These are phyloP conservation scores for Coemansia sp. DNA, from an alignment of 192 early-diverging fungal genomes.

Conservation along the genomic window DNA sequence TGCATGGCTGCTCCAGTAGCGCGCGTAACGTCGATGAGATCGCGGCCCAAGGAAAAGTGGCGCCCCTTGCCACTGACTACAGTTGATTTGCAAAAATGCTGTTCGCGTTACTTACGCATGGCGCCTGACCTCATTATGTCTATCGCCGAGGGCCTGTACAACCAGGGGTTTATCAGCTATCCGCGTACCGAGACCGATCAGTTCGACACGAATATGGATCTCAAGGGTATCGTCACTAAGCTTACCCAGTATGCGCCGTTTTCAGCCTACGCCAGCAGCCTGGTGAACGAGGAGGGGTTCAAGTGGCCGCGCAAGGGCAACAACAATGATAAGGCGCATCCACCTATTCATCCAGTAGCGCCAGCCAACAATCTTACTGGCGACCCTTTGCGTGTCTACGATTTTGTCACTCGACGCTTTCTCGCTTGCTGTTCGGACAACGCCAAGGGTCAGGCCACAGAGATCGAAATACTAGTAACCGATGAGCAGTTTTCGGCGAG, in stretches of 20 bases:
- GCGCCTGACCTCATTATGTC: conserved; percentile 81
- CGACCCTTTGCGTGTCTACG: conserved; percentile 78
- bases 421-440: conserved; percentile 91
- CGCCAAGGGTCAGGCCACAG: conserved; percentile 86
- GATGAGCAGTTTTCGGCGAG: conserved; percentile 71
- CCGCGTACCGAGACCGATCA: conserved; percentile 97
- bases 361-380: conserved; percentile 62
- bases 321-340: conserved; percentile 96
- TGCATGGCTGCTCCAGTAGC: conserved; percentile 70
- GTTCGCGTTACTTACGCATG: conserved; percentile 70
- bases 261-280: conserved; percentile 58
- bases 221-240: conserved; percentile 66
- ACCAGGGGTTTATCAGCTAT: conserved; percentile 89
- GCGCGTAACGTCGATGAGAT: conserved; percentile 61
- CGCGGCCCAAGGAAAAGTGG: conserved; percentile 82
- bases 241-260: conserved; percentile 60
- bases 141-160: conserved; percentile 89
- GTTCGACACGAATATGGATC: conserved; percentile 77
- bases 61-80: conserved; percentile 93
- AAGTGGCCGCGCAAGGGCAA: conserved; percentile 75
- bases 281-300: conserved; percentile 69
- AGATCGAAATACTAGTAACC: conserved; percentile 69
- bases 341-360: conserved; percentile 92
- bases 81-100: conserved; percentile 90
- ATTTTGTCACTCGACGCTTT: conserved; percentile 87